These are phyloP conservation scores for Antarctomyces pellizariae DNA, from an alignment of 495 filamentous ascomycete genomes.

Conservation along the genomic window DNA sequence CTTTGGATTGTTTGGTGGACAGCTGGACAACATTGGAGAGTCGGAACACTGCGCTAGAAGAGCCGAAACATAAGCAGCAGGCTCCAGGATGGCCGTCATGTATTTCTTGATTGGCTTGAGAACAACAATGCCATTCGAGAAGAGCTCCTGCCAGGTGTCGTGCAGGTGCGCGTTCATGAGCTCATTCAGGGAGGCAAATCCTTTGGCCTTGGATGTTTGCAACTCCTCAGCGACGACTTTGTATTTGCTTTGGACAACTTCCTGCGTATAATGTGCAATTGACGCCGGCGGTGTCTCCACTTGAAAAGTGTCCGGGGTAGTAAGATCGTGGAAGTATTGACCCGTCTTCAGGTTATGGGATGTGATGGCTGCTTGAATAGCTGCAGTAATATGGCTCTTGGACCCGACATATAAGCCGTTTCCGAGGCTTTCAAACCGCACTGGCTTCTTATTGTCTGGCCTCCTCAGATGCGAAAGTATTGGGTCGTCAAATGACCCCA, in stretches of 20 bases:
- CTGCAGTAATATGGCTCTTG: conserved; percentile 36
- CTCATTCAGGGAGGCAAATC: conserved; percentile 35
- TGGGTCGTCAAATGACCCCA: conserved; percentile 54
- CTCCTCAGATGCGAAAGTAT: conserved; percentile 47
- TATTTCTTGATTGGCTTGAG: conserved; percentile 53
- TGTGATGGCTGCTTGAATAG: conserved; percentile 38
- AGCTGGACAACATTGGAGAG: conserved; percentile 48
- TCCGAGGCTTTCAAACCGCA: conserved; percentile 47
- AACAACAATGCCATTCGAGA: conserved; percentile 46
- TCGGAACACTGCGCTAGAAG: conserved; percentile 50
- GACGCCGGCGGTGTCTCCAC: conserved; percentile 36
- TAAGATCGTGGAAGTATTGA: conserved; percentile 31
- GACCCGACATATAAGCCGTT: conserved; percentile 53
- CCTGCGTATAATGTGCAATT: conserved; percentile 56
- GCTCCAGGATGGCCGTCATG: conserved; percentile 44
- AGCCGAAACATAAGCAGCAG: conserved; percentile 44
- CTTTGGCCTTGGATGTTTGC: conserved; percentile 24
- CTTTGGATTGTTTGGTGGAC: conserved; percentile 53
- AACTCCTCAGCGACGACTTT: conserved; percentile 35
- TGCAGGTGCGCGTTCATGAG: conserved; percentile 80
- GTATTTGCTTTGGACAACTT: conserved; percentile 37
- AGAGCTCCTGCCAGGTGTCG: conserved; percentile 60
- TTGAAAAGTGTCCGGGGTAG: conserved; percentile 32
- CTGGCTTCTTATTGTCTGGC: conserved; percentile 47
- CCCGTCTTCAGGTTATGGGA: conserved; percentile 27